phyloP scores from a whole-genome alignment of 2,329 filamentous ascomycete genomes.

The Pestalotiopsis sp. region DNA sequence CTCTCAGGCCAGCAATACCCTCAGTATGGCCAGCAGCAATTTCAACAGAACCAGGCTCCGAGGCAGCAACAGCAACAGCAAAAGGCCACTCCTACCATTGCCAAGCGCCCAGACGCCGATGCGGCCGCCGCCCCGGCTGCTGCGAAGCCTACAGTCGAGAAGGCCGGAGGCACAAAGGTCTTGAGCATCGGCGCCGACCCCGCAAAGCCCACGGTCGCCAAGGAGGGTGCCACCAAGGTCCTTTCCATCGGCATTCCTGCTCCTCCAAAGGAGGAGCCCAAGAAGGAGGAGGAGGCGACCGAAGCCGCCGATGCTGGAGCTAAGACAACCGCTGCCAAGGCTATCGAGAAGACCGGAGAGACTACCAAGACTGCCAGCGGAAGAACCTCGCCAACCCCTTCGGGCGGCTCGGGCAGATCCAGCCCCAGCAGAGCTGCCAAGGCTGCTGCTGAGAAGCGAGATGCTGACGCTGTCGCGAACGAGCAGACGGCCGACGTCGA shows the following conservation, averaged over 20 bases:
- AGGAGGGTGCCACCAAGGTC: constrained; percentile 57
- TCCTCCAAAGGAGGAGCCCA: constrained; percentile 59
- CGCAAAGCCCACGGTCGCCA: constrained; percentile 51
- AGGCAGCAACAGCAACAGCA: constrained; percentile 51
- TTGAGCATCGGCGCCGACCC: constrained; percentile 63
- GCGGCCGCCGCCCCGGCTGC: constrained; percentile 45
- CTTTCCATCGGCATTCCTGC: constrained; percentile 69
- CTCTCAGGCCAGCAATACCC: constrained; percentile 52
- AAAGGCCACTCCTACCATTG: constrained; percentile 57
- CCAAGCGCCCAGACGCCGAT: constrained; percentile 60
- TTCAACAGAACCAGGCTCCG: constrained; percentile 40
- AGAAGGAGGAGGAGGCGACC: constrained; percentile 45
- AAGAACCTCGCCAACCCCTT: constrained; percentile 78
- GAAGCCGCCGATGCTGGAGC: constrained; percentile 60
- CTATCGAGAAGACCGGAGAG: constrained; percentile 88
- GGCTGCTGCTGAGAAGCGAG: constrained; percentile 49
- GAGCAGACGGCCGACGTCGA: constrained; percentile 78
- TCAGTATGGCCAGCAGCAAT: constrained; percentile 53
- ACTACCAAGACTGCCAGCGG: constrained; percentile 62
- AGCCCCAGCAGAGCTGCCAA: constrained; percentile 72
- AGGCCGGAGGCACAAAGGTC: constrained; percentile 64
- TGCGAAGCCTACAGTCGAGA: constrained; percentile 54
- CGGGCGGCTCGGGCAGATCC: constrained; percentile 71
- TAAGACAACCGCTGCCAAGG: constrained; percentile 86
- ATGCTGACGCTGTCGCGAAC: constrained; percentile 82